Conservation (phyloP, 129 eudicot species). For the Arctium lappa region DNA sequence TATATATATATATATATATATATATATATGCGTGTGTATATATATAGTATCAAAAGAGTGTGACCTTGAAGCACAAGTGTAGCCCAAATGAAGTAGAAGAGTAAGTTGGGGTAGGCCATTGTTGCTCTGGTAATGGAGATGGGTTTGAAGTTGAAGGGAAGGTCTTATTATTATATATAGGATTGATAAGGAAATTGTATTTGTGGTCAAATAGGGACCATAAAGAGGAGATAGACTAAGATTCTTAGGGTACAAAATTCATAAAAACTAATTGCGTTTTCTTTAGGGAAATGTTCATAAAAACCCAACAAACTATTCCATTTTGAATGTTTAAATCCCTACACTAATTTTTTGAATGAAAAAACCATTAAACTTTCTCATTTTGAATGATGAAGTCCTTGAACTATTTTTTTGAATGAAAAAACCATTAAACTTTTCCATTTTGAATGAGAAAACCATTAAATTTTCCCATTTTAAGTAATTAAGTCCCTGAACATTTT, state of each 20-base stretch:
- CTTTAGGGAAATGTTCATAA: neutral
- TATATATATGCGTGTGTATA: too few species aligned
- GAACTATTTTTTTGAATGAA: too few species aligned
- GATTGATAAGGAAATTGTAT: constrained; percentile 10
- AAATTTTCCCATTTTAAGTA: too few species aligned
- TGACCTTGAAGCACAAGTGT: constrained; percentile 31
- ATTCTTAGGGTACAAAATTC: neutral
- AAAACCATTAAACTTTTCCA: too few species aligned
- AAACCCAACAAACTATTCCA: too few species aligned
- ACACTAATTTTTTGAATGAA: too few species aligned
- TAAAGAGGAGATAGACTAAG: constrained; percentile 16
- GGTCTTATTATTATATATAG: constrained; percentile 10
- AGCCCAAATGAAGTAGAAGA: constrained; percentile 20
- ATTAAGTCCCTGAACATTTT: too few species aligned
- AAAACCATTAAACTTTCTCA: too few species aligned
- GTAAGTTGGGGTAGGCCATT: constrained; percentile 26
- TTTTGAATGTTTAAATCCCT: neutral
- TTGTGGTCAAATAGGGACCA: constrained; percentile 30
- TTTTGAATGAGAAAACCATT: too few species aligned
- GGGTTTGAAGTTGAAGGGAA: neutral
- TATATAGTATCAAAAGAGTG: neutral
- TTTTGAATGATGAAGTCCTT: too few species aligned
- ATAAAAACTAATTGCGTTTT: neutral
- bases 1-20: too few species aligned
- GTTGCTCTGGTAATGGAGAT: constrained; percentile 11